Evolutionary conservation across 805 yeast species (phyloP).

Genomic region (Wickerhamomyces ciferrii): DNA sequence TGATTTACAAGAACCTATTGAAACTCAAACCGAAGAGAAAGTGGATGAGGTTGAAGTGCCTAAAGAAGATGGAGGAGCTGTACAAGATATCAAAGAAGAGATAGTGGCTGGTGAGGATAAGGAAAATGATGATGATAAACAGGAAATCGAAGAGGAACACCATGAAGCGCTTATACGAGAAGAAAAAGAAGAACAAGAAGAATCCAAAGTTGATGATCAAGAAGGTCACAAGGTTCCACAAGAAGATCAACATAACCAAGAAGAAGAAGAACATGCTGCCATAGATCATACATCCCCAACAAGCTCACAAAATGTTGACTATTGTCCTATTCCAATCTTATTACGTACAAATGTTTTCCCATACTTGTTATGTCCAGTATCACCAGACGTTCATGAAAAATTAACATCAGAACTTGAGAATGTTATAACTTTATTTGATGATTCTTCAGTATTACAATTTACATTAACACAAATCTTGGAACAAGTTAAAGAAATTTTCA

Average conservation of each 20-base stretch:
- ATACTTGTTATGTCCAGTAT: conserved; percentile 16
- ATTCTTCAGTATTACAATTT: conserved; percentile 6
- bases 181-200: background rate
- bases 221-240: conserved; percentile 9
- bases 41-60: background rate
- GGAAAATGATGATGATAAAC: background rate
- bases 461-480: conserved; percentile 13
- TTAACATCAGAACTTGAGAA: conserved; percentile 9
- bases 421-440: conserved; percentile 14
- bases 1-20: no score
- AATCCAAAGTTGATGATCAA: background rate
- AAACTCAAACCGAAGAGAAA: no score
- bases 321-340: conserved; percentile 15
- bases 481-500: conserved; percentile 11
- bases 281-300: background rate
- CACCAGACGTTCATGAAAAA: background rate
- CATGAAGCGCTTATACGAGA: no score
- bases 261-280: conserved; percentile 2
- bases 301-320: background rate
- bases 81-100: no score
- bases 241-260: conserved; percentile 12
- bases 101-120: background rate
- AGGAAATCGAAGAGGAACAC: no score
- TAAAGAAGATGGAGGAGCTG: background rate
- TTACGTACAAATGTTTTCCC: conserved; percentile 14